Evolutionary conservation across 2,329 filamentous ascomycete genomes (phyloP), one percentile per base, ranked within the genome.

Genomic region (Sordariomycetes sp.): DNA sequence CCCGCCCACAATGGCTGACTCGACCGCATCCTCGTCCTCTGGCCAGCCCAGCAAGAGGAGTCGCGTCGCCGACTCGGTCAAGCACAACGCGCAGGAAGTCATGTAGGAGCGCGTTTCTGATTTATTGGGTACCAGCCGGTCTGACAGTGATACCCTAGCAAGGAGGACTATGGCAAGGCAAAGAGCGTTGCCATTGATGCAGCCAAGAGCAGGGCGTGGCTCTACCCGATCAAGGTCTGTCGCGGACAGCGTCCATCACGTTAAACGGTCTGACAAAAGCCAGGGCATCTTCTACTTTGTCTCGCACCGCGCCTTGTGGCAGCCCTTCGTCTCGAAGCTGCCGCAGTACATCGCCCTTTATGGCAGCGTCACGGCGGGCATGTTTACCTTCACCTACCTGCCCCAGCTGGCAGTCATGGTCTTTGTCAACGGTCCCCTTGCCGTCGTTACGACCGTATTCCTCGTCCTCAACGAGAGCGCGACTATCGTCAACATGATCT

Each of bases 311-410:
- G 54, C 64, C 6, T 53, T 80, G 30, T 79, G 75, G 75, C 68
- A 67, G 46, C 75, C 75, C 2, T 68, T 79, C 28, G 43, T 69
- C 24, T 70, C 66, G 6, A 67, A 67, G 39, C 54, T 80, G 29
- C 53, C 64, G 2, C 71, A 73, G 3, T 86, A 81, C 19, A 45
- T 93, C 33, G 68, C 72, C 2, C 70, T 94, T 3, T 86, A 84
- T 11, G 57, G 79, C 8, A 72, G 75, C 29, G 79, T 95, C 30
- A 79, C 88, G 2, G 66, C 68, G 9, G 67, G 74, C 55, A 93
- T 95, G 86, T 95, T 96, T 59, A 64, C 82, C 46, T 79, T 95
- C 53, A 83, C 87, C 32, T 95, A 94, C 54, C 51, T 79, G 8
- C 90, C 90, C 1, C 90, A 95, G 63, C 73, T 86, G 17, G 83